Evolutionary conservation across 2,329 filamentous ascomycete species (phyloP).

Genomic region (Bipolaris victoriae): DNA sequence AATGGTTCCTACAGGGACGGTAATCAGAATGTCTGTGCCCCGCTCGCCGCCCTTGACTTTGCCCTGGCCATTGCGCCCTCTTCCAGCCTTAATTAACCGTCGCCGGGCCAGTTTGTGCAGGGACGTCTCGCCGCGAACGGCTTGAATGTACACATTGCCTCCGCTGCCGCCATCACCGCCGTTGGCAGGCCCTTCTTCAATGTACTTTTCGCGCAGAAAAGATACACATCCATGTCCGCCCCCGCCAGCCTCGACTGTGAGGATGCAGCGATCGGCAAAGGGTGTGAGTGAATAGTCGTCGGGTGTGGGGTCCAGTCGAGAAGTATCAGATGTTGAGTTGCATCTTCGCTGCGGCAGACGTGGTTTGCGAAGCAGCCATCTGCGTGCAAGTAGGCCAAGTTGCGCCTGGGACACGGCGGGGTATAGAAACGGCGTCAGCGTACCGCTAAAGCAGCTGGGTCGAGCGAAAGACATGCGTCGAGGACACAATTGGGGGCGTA

Average conservation of each 20-base stretch:
- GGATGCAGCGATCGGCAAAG: conserved; percentile 84
- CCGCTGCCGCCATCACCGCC: conserved; percentile 93
- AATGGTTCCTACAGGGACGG: conserved; percentile 91
- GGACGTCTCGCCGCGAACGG: conserved; percentile 87
- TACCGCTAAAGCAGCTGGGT: conserved; percentile 38
- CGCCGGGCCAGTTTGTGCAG: conserved; percentile 86
- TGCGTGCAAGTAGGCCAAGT: conserved; percentile 30
- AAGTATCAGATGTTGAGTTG: conserved; percentile 31
- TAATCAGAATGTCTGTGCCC: conserved; percentile 85
- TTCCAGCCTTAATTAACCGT: conserved; percentile 74
- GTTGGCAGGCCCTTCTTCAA: conserved; percentile 88
- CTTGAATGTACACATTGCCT: conserved; percentile 93
- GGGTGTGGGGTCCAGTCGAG: conserved; percentile 74
- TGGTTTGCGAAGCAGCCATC: conserved; percentile 22
- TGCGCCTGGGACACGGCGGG: conserved; percentile 46
- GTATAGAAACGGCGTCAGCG: conserved; percentile 55
- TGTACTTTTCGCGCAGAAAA: conserved; percentile 88
- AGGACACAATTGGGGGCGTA: conserved; percentile 5
- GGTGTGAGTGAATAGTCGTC: conserved; percentile 82
- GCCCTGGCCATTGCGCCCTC: conserved; percentile 79
- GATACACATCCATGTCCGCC: conserved; percentile 95
- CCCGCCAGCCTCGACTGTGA: conserved; percentile 77
- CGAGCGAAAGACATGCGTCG: conserved; percentile 43
- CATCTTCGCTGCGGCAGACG: conserved; percentile 33
- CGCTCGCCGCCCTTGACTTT: conserved; percentile 75